Percentiles rank a stretch among this genome's conserved stretches.
Evolutionary conservation across 345 rosid species (phyloP).

Genomic region (Reutealis trisperma): DNA sequence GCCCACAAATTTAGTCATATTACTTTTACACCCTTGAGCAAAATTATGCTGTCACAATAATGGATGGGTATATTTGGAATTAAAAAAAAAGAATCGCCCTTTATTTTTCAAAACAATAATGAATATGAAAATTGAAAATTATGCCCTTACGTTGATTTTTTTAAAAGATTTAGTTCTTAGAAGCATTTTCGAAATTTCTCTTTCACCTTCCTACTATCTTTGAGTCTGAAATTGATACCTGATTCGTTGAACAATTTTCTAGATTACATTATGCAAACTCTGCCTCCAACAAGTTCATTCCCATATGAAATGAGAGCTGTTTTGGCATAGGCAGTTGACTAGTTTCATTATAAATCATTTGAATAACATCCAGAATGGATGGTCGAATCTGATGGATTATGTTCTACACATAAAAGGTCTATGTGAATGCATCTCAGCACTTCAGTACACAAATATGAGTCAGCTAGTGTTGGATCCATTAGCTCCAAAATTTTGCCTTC

Average conservation of each 20-base stretch:
- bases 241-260: background rate
- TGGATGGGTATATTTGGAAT: background rate
- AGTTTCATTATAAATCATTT: conserved; percentile 17
- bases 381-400: conserved; percentile 24
- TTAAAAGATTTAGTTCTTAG: no score
- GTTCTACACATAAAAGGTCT: conserved; percentile 25
- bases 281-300: background rate
- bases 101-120: background rate
- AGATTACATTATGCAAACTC: background rate
- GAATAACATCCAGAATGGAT: conserved; percentile 18
- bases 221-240: conserved; percentile 20
- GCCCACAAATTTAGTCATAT: background rate
- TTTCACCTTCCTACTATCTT: conserved; percentile 19
- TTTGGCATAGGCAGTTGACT: conserved; percentile 10
- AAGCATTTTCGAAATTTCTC: no score
- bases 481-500: conserved; percentile 6
- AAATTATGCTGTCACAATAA: background rate
- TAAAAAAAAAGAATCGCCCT: no score
- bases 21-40: background rate
- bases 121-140: no score
- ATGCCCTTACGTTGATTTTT: no score
- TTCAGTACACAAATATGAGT: background rate
- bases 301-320: conserved; percentile 10
- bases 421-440: conserved; percentile 19
- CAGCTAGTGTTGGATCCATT: conserved; percentile 5